Base-by-base conservation (phyloP, 805 yeast species). In the Metschnikowia chrysomelidarum region DNA sequence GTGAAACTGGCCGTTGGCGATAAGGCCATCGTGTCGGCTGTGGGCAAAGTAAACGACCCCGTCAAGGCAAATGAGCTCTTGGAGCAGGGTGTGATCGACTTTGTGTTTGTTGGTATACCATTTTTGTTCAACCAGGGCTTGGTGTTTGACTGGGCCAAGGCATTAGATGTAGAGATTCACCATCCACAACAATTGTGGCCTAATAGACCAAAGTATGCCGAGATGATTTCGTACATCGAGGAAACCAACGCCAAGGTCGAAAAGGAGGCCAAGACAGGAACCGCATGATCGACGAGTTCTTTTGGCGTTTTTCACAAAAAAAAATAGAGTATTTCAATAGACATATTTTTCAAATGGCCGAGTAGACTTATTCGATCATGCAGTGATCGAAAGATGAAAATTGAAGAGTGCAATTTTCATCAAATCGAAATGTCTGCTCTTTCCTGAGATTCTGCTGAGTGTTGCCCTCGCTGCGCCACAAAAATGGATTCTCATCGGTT, bases 41-140 rank as follows among this genome's bases (percentile, higher is more conserved):
- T 76, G 19, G 81, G 80, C n/a, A 46, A 52, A 3, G 73, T 76
- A 4, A 66, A 67, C 32, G 25, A 19, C 13, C 34, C 32, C 9
- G 32, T 21, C 7, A 20, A 25, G 24, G 35, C 30, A 14, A 27
- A 36, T 23, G 49, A 59, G 7, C 55, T 67, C 10, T 9, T 77
- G 0, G 71, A 69, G 34, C 50, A 63, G 11, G 71, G 70, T 2
- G 43, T 43, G n/a, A 62, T 71, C 31, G 85, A 79, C 52, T 38
- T 75, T 17, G 65, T 69, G 7, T 48, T 75, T 8, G 62, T 66
- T 27, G 85, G 78, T 0, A 49, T 62, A 12, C 61, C 53, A 2
- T 74, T 73, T 44, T 53, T 77, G 41, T 64, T 59, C 40, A 62
- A 71, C 43, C 80, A 82, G 3, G 73, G 69, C n/a, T 60, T 73